Base-by-base conservation (phyloP, 2,329 filamentous ascomycete species). In the Epichloe gansuensis region DNA sequence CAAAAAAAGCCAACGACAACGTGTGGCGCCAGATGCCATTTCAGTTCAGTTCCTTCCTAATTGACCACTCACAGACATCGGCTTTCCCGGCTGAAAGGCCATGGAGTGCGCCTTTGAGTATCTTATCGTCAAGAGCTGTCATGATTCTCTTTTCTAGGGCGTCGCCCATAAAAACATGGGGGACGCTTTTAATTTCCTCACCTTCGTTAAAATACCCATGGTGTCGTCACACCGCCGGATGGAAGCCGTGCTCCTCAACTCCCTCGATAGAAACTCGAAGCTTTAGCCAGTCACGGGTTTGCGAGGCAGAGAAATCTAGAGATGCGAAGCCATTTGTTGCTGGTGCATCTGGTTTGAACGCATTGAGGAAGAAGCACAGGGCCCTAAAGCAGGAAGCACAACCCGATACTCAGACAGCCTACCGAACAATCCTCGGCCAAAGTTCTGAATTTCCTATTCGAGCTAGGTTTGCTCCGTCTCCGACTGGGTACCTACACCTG, bases 401-500 rank as follows among this genome's bases (percentile, higher is more conserved):
- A 3, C 11, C 50, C 15, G 42, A 43, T 43, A 41, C 17, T 34
- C 6, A 45, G 31, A 5, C 34, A 4, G 49, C 44, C 12, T 49
- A 62, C 23, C 63, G 57, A 45, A 61, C 58, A 43, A 66, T 70
- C 49, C 59, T 70, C 2, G 67, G 66, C 12, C 63, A 69, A 47
- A 61, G 58, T 81, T 81, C 54, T 76, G 88, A 65, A 88, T 53
- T 59, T 12, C 67, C 67, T 12, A 67, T 70, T 47, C 59, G 68
- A 34, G 63, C 93, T 17, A 84, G 93, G 46, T 98, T 98, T 68
- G 93, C 94, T 1, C 93, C 93, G 0, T 97, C 93, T 1, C 93
- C 93, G 0, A 98, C 93, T 0, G 93, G 93, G 1, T 90, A 91
- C 61, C 76, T 98, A 25, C 93, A 98, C 68, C 74, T 98, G 12